Percentiles rank a stretch among this genome's conserved stretches.
Evolutionary conservation across 208 protist species (phyloP).

Genomic region (Acanthamoeba healyi): DNA sequence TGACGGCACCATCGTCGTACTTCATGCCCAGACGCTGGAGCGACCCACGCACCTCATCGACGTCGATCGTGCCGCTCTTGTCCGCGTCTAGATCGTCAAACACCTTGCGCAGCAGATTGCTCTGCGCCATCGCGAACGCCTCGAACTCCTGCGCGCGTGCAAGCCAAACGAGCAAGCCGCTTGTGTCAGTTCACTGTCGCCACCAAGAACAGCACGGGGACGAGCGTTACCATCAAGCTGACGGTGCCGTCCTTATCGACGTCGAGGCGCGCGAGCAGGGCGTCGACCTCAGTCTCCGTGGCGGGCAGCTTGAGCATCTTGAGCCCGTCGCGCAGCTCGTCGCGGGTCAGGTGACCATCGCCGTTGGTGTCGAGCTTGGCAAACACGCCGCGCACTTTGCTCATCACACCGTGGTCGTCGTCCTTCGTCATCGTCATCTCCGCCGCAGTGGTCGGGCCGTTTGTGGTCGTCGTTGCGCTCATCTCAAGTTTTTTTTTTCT

Average conservation of each 20-base stretch:
- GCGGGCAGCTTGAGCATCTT: slow-evolving; percentile 12
- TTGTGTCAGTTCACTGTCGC: too few relatives aligned
- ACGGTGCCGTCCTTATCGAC: slow-evolving; percentile 60
- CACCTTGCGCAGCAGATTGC: slow-evolving; percentile 47
- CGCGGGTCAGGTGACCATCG: slow-evolving; percentile 49
- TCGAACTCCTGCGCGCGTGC: slow-evolving; percentile 46
- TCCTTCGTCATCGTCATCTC: background rate
- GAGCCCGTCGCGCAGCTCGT: slow-evolving; percentile 49
- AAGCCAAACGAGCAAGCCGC: background rate
- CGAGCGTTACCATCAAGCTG: background rate
- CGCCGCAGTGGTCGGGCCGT: background rate
- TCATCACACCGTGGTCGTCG: background rate
- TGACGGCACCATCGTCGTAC: slow-evolving; percentile 77
- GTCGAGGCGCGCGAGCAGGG: slow-evolving; percentile 58
- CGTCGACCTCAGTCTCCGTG: slow-evolving; percentile 24
- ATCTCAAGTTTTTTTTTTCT: background rate
- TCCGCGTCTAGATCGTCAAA: slow-evolving; percentile 80
- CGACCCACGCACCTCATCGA: slow-evolving; percentile 76
- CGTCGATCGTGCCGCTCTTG: slow-evolving; percentile 76
- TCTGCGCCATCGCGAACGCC: slow-evolving; percentile 29
- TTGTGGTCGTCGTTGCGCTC: background rate
- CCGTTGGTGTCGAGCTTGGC: slow-evolving; percentile 42
- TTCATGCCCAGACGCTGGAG: slow-evolving; percentile 75
- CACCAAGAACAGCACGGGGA: background rate
- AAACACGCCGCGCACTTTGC: slow-evolving; percentile 54